A percentile compares a stretch with the other conserved stretches of the same genome.
These are phyloP conservation scores for Miscanthus lutarioriparius DNA, from an alignment of 176 grass and related monocot genomes.

Conservation along the genomic window DNA sequence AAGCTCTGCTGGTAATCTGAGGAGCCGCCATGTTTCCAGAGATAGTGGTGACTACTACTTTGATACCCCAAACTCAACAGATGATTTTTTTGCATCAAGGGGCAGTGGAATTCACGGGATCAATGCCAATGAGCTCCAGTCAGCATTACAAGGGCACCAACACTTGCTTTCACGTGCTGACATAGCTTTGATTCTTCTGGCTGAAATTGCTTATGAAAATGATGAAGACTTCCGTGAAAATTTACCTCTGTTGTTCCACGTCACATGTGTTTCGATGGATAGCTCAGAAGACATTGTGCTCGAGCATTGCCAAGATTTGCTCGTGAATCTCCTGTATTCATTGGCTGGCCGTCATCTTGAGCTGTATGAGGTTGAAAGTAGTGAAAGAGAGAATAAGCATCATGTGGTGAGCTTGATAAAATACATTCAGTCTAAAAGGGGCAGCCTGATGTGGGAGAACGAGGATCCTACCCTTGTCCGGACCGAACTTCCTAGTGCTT, in stretches of 20 bases:
- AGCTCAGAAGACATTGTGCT: constrained; percentile 99
- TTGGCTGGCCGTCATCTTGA: constrained; percentile 94
- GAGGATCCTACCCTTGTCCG: constrained; percentile 88
- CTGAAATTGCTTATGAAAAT: constrained; percentile 99
- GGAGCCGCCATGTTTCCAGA: constrained; percentile 93
- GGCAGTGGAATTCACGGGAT: constrained; percentile 74
- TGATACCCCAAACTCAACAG: constrained; percentile 94
- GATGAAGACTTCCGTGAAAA: constrained; percentile 98
- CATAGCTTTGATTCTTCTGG: constrained; percentile 95
- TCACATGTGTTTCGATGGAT: constrained; percentile 98
- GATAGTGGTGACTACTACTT: constrained; percentile 90
- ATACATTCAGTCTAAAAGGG: constrained; percentile 97
- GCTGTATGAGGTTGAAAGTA: constrained; percentile 88
- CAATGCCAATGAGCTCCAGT: constrained; percentile 91
- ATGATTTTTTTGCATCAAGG: constrained; percentile 89
- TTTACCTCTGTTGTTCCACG: constrained; percentile 91
- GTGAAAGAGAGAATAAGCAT: constrained; percentile 92
- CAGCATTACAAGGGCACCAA: constrained; percentile 91
- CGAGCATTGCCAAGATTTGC: constrained; percentile 94
- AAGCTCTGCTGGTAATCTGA: constrained; percentile 83
- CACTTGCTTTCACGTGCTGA: constrained; percentile 96
- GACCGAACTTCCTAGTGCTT: constrained; percentile 74
- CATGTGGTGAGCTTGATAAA: constrained; percentile 95
- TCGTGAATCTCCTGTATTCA: constrained; percentile 96
- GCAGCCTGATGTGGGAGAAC: constrained; percentile 98